Conservation (phyloP, 768 basidiomycete genomes). For the Xerocomus brunneocitrinus region DNA sequence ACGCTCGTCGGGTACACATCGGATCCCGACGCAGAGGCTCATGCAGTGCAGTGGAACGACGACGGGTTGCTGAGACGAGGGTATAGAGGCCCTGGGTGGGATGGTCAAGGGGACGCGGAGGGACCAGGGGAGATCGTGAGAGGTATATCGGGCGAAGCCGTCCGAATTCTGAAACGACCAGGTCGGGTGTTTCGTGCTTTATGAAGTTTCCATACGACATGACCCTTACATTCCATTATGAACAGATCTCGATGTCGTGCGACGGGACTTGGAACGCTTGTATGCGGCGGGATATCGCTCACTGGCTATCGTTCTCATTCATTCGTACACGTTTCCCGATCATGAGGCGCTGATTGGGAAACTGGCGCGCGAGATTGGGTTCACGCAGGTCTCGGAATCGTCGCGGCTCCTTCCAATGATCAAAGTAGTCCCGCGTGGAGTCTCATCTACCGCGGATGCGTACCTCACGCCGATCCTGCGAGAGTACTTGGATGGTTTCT, state of each 20-base stretch:
- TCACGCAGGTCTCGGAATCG: conserved; percentile 84
- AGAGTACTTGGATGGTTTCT: conserved; percentile 88
- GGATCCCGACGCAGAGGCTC: conserved; percentile 74
- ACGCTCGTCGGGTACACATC: conserved; percentile 92
- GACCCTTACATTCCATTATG: background rate
- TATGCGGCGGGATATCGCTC: conserved; percentile 84
- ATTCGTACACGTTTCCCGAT: conserved; percentile 88
- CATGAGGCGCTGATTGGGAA: conserved; percentile 75
- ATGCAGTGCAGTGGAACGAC: conserved; percentile 74
- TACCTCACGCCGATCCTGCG: conserved; percentile 88
- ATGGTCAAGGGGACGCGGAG: conserved; percentile 63
- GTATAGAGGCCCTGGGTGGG: conserved; percentile 77
- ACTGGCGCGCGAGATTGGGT: conserved; percentile 78
- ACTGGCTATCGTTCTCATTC: conserved; percentile 83
- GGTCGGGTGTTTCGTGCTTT: conserved; percentile 28
- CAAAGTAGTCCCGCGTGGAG: conserved; percentile 90
- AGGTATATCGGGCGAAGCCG: conserved; percentile 87
- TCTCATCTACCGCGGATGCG: conserved; percentile 90
- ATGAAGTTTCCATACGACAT: background rate
- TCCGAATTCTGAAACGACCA: conserved; percentile 73
- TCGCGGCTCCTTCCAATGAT: conserved; percentile 90
- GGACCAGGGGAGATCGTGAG: conserved; percentile 75
- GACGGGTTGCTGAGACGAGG: conserved; percentile 60
- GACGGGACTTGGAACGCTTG: conserved; percentile 60
- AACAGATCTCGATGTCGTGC: conserved; percentile 51